These are phyloP conservation scores for Cyberlindnera mycetangii DNA, from an alignment of 805 yeast genomes.

Conservation along the genomic window DNA sequence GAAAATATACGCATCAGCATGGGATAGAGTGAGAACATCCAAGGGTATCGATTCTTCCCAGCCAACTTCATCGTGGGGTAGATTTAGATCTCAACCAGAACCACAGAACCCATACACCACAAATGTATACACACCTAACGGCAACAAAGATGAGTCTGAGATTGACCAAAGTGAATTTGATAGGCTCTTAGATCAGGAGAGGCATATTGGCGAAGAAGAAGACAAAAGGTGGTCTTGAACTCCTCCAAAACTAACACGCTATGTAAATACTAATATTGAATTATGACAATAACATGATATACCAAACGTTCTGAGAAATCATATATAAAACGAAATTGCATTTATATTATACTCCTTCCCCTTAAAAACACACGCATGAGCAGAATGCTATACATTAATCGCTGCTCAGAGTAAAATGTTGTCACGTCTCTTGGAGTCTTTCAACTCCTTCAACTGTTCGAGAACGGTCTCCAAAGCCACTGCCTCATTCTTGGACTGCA, in stretches of 20 bases:
- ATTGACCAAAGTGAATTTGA: constrained; percentile 24
- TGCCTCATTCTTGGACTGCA: constrained; percentile 90
- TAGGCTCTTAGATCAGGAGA: constrained; percentile 26
- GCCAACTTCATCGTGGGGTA: constrained; percentile 27
- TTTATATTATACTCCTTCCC: background rate
- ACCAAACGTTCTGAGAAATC: background rate
- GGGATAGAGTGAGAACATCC: constrained; percentile 36
- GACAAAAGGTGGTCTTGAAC: constrained; percentile 17
- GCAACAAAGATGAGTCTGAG: background rate
- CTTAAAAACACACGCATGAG: background rate
- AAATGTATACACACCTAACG: constrained; percentile 12
- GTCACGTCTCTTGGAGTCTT: constrained; percentile 71
- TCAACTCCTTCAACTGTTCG: constrained; percentile 62
- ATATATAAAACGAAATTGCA: background rate
- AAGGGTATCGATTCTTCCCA: constrained; percentile 17
- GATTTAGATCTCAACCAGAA: constrained; percentile 22
- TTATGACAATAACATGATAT: background rate
- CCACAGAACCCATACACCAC: constrained; percentile 15
- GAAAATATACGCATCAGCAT: constrained; percentile 29
- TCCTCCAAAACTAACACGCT: background rate
- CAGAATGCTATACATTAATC: no score
- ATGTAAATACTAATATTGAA: background rate
- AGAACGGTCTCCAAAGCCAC: constrained; percentile 71
- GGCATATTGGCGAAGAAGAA: constrained; percentile 19
- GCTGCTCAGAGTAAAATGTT: constrained; percentile 39